Conservation (phyloP, 2,329 filamentous ascomycete species). For the Aureobasidium sp. region DNA sequence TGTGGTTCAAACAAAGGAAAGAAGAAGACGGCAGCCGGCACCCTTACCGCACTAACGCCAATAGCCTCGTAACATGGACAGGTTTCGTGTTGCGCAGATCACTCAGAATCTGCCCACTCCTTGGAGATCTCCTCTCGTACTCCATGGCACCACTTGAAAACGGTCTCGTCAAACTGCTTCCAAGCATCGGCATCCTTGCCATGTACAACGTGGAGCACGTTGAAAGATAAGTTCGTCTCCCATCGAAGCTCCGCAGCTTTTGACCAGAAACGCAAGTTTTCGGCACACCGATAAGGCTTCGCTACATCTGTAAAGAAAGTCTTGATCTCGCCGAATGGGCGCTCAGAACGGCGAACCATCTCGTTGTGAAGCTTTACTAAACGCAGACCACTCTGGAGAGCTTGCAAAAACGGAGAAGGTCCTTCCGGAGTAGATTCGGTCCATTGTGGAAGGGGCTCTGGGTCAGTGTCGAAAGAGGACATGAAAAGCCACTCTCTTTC, state of each 20-base stretch:
- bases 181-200: conserved; percentile 63
- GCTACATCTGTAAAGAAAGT: conserved; percentile 84
- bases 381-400: conserved; percentile 70
- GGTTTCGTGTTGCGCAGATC: neutral
- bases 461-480: conserved; percentile 59
- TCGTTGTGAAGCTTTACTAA: conserved; percentile 87
- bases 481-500: conserved; percentile 79
- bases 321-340: conserved; percentile 84
- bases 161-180: conserved; percentile 73
- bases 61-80: neutral
- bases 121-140: conserved; percentile 76
- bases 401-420: conserved; percentile 66
- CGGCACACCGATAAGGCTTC: conserved; percentile 88
- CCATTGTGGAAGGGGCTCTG: conserved; percentile 58
- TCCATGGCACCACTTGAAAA: conserved; percentile 74
- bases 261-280: conserved; percentile 92
- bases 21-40: neutral
- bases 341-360: conserved; percentile 73
- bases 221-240: conserved; percentile 75
- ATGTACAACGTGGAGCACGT: conserved; percentile 81
- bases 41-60: neutral
- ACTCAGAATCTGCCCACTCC: conserved; percentile 50
- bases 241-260: conserved; percentile 93
- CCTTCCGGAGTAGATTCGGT: conserved; percentile 46
- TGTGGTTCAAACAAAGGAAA: neutral